Evolutionary conservation across 176 grass and related monocot species (phyloP).

Genomic region (Cenchrus fungigraminus): DNA sequence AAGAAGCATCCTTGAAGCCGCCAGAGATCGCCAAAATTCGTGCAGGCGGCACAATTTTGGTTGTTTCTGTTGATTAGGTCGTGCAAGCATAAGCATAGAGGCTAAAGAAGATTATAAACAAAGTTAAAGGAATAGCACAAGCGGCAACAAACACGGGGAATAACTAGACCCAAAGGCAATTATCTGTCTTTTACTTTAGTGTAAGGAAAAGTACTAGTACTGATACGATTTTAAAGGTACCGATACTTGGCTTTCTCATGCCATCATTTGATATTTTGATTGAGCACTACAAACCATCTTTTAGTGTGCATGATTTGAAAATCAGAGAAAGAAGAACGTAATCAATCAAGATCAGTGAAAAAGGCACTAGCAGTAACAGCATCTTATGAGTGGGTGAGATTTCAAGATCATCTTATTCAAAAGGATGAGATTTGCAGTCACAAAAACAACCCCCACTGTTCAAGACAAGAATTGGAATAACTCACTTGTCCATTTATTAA

Average conservation of each 20-base stretch:
- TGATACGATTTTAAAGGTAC: slow-evolving; percentile 25
- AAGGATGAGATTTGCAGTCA: not conserved
- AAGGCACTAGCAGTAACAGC: not conserved
- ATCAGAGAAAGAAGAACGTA: not conserved
- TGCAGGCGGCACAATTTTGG: slow-evolving; percentile 34
- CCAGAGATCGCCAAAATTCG: slow-evolving; percentile 36
- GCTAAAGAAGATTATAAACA: slow-evolving; percentile 31
- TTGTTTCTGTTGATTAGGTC: slow-evolving; percentile 40
- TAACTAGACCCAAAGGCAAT: slow-evolving; percentile 37
- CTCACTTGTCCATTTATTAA: not conserved
- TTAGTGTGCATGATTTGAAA: slow-evolving; percentile 27
- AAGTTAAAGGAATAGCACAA: slow-evolving; percentile 42
- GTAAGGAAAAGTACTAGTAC: slow-evolving; percentile 24
- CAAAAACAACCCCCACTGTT: slow-evolving; percentile 1
- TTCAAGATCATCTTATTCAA: slow-evolving; percentile 1
- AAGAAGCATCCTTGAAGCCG: slow-evolving; percentile 57
- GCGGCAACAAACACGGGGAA: slow-evolving; percentile 48
- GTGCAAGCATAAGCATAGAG: slow-evolving; percentile 33
- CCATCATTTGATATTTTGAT: slow-evolving; percentile 49
- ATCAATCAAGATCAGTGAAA: not conserved
- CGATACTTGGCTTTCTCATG: slow-evolving; percentile 15
- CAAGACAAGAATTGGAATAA: not conserved
- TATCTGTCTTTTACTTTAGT: slow-evolving; percentile 27
- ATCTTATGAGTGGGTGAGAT: slow-evolving; percentile 21
- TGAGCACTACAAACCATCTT: slow-evolving; percentile 27